Evolutionary conservation across 257 asterid species (phyloP), one percentile per base, ranked within the genome.

Genomic region (Nemophila menziesii): DNA sequence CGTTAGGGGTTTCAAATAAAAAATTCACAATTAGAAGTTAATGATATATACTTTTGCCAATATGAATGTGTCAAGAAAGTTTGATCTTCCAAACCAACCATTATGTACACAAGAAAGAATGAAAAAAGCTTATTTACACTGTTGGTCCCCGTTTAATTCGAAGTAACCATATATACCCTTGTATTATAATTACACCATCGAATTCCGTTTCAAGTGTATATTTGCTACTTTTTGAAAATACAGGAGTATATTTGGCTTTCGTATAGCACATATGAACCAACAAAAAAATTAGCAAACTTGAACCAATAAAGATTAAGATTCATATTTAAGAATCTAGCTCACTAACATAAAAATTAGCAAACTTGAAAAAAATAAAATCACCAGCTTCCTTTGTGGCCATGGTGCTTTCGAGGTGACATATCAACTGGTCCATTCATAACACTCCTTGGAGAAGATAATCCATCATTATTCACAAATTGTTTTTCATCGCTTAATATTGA

Each of bases 371-470:
- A 3, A 29, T 29, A 29, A 29, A 29, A 29, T 52, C 50, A 61
- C 73, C 55, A 61, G 58, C 67, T 65, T 19, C 33, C 46, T 43
- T 56, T 39, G 49, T 58, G 70, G 21, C 12, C 48, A 40, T 62
- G 67, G 15, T 19, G 19, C 9, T 13, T 38, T 5, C n/a, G 52
- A 7, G 63, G 20, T 16, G 22, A 16, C 22, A 39, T 34, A 19
- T 37, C 61, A 37, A 22, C 38, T 1, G 59, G 65, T 38, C 62
- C 67, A 33, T 17, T 18, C 9, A 62, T 33, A 19, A 66, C 73
- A 46, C 65, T 55, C 24, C 5, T 57, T 6, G 70, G 70, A 54
- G 76, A 65, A 41, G 63, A 59, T 7, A 62, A 14, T 26, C 62
- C 61, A 22, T 56, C 69, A 5, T 19, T 17, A 29, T 20, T 18